These are phyloP conservation scores for Leccinum incarnatum DNA, from an alignment of 768 basidiomycete species.

Conservation along the genomic window DNA sequence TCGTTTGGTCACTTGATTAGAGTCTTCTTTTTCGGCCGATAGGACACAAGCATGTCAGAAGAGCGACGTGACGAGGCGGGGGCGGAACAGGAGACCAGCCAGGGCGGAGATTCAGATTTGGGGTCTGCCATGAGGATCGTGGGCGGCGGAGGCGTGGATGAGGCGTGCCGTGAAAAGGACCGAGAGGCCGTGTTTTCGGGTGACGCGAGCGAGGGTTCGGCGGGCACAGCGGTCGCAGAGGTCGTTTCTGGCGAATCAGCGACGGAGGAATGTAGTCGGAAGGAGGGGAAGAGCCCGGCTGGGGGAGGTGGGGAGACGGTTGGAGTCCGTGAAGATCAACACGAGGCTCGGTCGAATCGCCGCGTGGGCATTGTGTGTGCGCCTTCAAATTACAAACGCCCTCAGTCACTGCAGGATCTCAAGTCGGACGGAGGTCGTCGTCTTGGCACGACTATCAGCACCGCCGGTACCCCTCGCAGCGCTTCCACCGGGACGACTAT, in stretches of 20 bases:
- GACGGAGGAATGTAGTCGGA: neutral
- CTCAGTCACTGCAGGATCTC: constrained; percentile 30
- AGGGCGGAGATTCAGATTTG: constrained; percentile 23
- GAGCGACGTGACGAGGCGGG: constrained; percentile 1
- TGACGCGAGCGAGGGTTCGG: constrained; percentile 18
- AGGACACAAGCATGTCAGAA: constrained; percentile 2
- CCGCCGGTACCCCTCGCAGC: constrained; percentile 5
- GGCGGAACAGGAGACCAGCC: neutral
- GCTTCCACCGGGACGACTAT: constrained; percentile 6
- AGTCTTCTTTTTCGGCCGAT: constrained; percentile 3
- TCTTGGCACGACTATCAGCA: constrained; percentile 14
- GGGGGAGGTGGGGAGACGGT: constrained; percentile 23
- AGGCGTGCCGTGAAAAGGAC: constrained; percentile 20
- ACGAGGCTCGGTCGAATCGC: constrained; percentile 38
- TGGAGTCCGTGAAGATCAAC: constrained; percentile 21
- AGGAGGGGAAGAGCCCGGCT: constrained; percentile 1
- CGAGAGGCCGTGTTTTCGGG: constrained; percentile 22
- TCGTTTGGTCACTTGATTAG: constrained; percentile 1
- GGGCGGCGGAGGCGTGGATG: constrained; percentile 22
- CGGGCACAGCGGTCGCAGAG: constrained; percentile 1
- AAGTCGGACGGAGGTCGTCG: constrained; percentile 13
- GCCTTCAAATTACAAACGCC: constrained; percentile 35
- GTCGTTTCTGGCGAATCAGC: constrained; percentile 9
- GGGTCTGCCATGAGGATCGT: constrained; percentile 25
- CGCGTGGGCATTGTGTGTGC: constrained; percentile 43